These are phyloP conservation scores for Phellopilus nigrolimitatus DNA, from an alignment of 1,284 basidiomycete species.

Conservation along the genomic window DNA sequence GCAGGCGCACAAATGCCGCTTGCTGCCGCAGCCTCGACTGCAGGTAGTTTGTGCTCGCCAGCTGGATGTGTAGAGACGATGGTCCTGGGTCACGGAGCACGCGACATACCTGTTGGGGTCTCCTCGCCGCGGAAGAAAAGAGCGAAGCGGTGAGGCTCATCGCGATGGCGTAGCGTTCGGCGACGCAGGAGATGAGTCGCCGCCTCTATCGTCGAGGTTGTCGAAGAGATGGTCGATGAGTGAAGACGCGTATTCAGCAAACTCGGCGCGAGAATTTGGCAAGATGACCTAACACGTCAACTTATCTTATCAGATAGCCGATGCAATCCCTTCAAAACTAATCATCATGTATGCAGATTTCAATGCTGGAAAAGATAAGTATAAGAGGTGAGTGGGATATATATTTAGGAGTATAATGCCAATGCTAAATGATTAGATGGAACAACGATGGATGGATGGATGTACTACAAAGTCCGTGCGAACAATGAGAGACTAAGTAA, in stretches of 20 bases:
- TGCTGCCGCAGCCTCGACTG: background rate
- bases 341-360: too few relatives aligned
- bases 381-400: background rate
- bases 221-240: background rate
- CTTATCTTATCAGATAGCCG: constrained; percentile 9
- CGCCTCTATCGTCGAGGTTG: background rate
- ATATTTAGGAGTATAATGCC: background rate
- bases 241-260: constrained; percentile 7
- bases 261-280: constrained; percentile 5
- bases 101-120: constrained; percentile 12
- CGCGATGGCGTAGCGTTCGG: background rate
- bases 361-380: too few relatives aligned
- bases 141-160: constrained; percentile 13
- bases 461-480: background rate
- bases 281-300: background rate
- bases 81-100: constrained; percentile 17
- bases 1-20: background rate
- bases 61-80: constrained; percentile 5
- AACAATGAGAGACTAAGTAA: background rate
- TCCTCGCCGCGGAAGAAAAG: constrained; percentile 4
- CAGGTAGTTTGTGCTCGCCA: background rate
- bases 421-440: background rate
- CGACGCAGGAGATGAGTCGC: too few relatives aligned
- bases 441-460: background rate
- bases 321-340: too few relatives aligned